phyloP scores from a whole-genome alignment of 2,329 filamentous ascomycete species.

The Colletotrichum filicis region DNA sequence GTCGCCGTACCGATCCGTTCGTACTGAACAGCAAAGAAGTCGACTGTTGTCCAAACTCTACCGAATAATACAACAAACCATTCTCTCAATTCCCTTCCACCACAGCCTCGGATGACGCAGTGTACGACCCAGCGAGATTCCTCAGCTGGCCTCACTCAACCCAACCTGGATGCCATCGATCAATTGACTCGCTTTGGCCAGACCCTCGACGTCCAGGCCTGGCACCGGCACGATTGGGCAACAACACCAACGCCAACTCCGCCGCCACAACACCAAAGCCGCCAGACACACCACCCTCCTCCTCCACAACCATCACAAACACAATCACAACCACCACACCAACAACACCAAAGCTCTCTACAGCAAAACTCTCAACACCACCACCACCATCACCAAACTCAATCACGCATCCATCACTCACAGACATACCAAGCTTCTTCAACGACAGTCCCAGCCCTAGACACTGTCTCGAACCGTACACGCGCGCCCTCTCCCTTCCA shows the following conservation, averaged over 20 bases:
- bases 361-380: neutral
- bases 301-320: neutral
- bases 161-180: constrained; percentile 31
- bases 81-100: neutral
- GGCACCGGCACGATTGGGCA: constrained; percentile 17
- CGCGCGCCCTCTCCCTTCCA: constrained; percentile 23
- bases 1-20: too few species aligned
- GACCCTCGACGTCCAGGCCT: constrained; percentile 31
- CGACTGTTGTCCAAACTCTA: neutral
- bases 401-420: neutral
- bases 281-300: neutral
- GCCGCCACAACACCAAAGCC: neutral
- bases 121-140: constrained; percentile 33
- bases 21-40: neutral
- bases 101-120: constrained; percentile 33
- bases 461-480: constrained; percentile 18
- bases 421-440: neutral
- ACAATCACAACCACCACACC: neutral
- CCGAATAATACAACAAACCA: neutral
- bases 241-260: neutral
- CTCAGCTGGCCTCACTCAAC: constrained; percentile 31
- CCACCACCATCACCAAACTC: neutral
- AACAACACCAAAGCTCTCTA: neutral
- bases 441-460: neutral
- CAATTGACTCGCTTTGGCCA: constrained; percentile 33